Evolutionary conservation across 495 filamentous ascomycete species (phyloP), one percentile per base, ranked within the genome.

Genomic region (Tuber melanosporum): DNA sequence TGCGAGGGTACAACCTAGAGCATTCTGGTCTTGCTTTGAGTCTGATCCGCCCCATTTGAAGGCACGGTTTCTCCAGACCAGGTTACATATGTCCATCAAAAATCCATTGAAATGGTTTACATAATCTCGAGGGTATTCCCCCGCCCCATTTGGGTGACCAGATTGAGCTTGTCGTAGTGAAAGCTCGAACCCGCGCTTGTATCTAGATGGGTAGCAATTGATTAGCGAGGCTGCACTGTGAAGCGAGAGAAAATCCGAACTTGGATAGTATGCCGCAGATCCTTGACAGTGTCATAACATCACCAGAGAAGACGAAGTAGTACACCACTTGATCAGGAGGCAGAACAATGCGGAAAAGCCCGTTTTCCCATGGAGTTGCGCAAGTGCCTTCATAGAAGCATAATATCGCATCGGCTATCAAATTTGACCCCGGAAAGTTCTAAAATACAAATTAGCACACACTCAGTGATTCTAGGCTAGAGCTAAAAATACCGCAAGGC

Each of bases 41-140:
- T 78, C 76, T 47, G 74, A 66, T 52, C 76, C 73, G 26, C 79
- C 79, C 15, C 88, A 86, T 2, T 84, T 85, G 46, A 97, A 90
- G 0, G 91, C 94, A 20, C 91, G 91, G 36, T 90, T 90, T 32
- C 92, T 89, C 93, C 94, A 96, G 20, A 97, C 79, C 70, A 92
- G 88, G 81, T 97, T 96, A 86, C 92, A 95, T 62, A 93, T 87
- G 81, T 97, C 94, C 91, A 95, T 95, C 45, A 97, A 87, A 81
- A 91, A 94, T 14, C 91, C 91, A 83, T 97, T 97, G 85, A 95
- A 95, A 36, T 88, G 86, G 66, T 89, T 87, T 73, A 94, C 89
- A 79, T 88, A 89, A 78, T 84, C 85, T 71, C 84, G 87, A 78
- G 85, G 88, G 76, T 85, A 88, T 72, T 76, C 84, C 74, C 74